Evolutionary conservation across 2,329 filamentous ascomycete genomes (phyloP).

Genomic region (Apiospora saccharicola): DNA sequence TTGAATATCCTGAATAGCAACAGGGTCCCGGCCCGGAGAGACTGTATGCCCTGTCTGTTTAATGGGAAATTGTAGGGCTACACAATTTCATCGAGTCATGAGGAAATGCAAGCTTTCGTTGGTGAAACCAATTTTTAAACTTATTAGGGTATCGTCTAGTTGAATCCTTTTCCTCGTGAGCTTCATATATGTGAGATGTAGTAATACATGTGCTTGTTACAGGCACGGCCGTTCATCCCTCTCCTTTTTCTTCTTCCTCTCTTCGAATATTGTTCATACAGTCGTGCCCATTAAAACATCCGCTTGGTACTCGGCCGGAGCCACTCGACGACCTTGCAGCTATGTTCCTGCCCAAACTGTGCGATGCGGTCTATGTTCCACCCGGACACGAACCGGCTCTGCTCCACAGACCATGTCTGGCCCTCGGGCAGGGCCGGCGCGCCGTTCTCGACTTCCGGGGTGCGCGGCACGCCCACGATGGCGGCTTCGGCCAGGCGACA

Average conservation of each 20-base stretch:
- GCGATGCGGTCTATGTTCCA: constrained; percentile 19
- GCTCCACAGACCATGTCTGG: not conserved
- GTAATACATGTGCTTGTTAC: not conserved
- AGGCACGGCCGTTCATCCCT: not conserved
- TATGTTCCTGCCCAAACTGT: not conserved
- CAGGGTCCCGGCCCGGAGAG: not conserved
- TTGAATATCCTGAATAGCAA: not conserved
- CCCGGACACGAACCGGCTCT: constrained; percentile 18
- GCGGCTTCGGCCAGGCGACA: constrained; percentile 34
- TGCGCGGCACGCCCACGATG: constrained; percentile 27
- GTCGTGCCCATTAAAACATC: constrained; percentile 2
- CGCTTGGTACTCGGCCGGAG: constrained; percentile 1
- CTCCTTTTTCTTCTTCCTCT: not conserved
- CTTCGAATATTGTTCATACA: not conserved
- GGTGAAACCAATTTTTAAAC: constrained; percentile 5
- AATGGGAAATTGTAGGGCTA: not conserved
- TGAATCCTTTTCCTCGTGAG: constrained; percentile 5
- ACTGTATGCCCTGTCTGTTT: not conserved
- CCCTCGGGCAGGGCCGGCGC: constrained; percentile 8
- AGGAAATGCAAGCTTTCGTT: not conserved
- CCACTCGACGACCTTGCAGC: constrained; percentile 15
- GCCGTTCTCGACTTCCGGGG: not conserved
- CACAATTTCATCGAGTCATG: not conserved
- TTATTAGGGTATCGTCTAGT: constrained; percentile 12
- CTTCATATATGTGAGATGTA: not conserved